Evolutionary conservation across 2,329 filamentous ascomycete species (phyloP), one percentile per base, ranked within the genome.

Genomic region (Stachybotrys echinatus): DNA sequence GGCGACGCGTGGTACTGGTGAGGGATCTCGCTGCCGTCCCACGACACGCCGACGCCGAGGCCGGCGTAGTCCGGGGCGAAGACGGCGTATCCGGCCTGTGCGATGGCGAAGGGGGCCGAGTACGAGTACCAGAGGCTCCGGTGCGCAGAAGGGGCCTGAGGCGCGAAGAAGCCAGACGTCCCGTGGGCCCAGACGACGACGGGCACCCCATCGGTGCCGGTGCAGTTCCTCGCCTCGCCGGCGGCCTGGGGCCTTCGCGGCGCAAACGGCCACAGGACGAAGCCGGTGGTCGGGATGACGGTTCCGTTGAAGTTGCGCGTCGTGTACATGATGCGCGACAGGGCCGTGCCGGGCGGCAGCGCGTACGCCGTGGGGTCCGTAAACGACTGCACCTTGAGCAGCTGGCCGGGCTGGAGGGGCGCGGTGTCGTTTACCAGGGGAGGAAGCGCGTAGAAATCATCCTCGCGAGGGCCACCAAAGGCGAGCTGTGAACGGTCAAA

Each of bases 61-160:
- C 73, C 73, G 1, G 71, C 67, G 58, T 70, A 76, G 51, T 75
- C 74, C 2, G 71, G 62, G 2, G 66, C 73, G n/a, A 75, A 63
- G 17, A 76, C 71, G 4, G 66, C 69, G 51, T 71, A 73, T 1
- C 74, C 74, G 3, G 64, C 63, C 31, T 69, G 56, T 0, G 66
- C 71, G 2, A 75, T 58, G 2, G 63, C 46, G 42, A 66, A 71
- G 0, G 71, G 71, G 0, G 61, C 63, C 1, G 60, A 49, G 45
- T 69, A 61, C n/a, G 66, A 65, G 48, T 75, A 74, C 55, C 63
- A 69, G 1, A 76, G 65, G 5, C 53, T 58, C 5, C 69, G 67
- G 31, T 68, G 58, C 12, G 69, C 57, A 1, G 70, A 74, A 3
- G 74, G 74, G 0, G 66, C 68, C 10, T 59, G 59, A 4, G 65